These are phyloP conservation scores for Solanum okadae DNA, from an alignment of 257 asterid species.

Conservation along the genomic window DNA sequence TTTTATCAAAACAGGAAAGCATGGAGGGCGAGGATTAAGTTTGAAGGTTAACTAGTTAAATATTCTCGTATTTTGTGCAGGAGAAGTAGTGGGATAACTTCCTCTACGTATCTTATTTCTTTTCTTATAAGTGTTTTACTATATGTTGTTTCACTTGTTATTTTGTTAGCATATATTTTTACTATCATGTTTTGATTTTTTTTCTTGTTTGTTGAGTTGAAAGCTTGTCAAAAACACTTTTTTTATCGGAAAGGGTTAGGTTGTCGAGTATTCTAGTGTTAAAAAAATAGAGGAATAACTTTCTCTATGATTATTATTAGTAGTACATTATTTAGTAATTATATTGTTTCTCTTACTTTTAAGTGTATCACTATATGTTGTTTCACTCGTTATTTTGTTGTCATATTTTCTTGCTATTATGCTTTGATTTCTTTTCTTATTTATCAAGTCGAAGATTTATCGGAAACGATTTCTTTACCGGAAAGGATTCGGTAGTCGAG, in stretches of 20 bases:
- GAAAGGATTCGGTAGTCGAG: fast-evolving
- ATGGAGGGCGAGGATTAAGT: background rate
- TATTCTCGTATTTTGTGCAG: background rate
- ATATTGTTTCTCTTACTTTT: no score
- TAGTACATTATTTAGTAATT: background rate
- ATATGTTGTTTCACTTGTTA: background rate
- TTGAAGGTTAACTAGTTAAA: background rate
- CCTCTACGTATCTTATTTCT: background rate
- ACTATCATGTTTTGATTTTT: background rate
- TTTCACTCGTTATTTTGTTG: no score
- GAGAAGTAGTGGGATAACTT: background rate
- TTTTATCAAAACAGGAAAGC: background rate
- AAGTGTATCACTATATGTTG: no score
- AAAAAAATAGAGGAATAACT: background rate
- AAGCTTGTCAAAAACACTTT: no score
- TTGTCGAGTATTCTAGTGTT: no score
- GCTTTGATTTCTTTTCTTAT: no score
- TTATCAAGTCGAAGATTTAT: background rate
- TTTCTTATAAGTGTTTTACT: background rate
- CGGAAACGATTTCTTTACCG: fast-evolving
- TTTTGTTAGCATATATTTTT: no score
- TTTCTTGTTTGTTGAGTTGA: background rate
- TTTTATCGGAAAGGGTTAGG: no score
- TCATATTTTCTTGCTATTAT: no score
- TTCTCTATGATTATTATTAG: no score